Evolutionary conservation across 441 rosid species (phyloP).

Genomic region (Populus hybrid): DNA sequence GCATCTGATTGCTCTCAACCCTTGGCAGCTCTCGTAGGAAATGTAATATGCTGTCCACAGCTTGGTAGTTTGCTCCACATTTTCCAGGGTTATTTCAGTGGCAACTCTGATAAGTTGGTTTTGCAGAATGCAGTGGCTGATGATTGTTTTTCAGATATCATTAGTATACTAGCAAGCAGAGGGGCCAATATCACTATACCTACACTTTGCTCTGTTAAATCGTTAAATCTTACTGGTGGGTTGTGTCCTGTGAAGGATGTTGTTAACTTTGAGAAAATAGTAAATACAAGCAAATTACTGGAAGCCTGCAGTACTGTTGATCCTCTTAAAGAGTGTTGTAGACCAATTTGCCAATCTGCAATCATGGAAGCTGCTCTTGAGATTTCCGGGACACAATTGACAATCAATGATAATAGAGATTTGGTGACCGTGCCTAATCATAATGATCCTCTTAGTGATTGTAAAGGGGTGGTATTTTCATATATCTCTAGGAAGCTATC

Average conservation of each 20-base stretch:
- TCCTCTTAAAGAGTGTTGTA: slow-evolving; percentile 89
- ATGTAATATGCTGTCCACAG: slow-evolving; percentile 94
- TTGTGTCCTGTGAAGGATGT: slow-evolving; percentile 80
- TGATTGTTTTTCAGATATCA: slow-evolving; percentile 97
- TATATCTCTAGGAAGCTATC: slow-evolving; percentile 78
- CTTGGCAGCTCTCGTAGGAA: slow-evolving; percentile 80
- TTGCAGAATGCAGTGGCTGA: slow-evolving; percentile 58
- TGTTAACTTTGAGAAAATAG: slow-evolving; percentile 4
- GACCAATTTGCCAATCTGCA: slow-evolving; percentile 90
- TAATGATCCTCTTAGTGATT: slow-evolving; percentile 54
- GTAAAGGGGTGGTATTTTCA: slow-evolving; percentile 83
- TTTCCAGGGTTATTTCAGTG: slow-evolving; percentile 61
- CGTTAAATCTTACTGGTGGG: slow-evolving; percentile 84
- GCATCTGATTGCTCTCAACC: slow-evolving; percentile 85
- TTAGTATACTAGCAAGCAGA: slow-evolving; percentile 74
- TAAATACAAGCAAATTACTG: background rate
- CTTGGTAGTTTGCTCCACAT: slow-evolving; percentile 78
- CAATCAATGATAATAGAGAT: slow-evolving; percentile 41
- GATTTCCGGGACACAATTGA: slow-evolving; percentile 59
- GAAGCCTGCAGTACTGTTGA: slow-evolving; percentile 82
- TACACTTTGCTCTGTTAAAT: slow-evolving; percentile 67
- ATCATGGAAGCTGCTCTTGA: slow-evolving; percentile 77
- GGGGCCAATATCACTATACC: slow-evolving; percentile 82
- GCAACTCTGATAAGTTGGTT: slow-evolving; percentile 66
- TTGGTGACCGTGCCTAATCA: slow-evolving; percentile 45